Evolutionary conservation across 73 alveolate genomes (phyloP), one percentile per base, ranked within the genome.

Genomic region (Symbiodinium natans): DNA sequence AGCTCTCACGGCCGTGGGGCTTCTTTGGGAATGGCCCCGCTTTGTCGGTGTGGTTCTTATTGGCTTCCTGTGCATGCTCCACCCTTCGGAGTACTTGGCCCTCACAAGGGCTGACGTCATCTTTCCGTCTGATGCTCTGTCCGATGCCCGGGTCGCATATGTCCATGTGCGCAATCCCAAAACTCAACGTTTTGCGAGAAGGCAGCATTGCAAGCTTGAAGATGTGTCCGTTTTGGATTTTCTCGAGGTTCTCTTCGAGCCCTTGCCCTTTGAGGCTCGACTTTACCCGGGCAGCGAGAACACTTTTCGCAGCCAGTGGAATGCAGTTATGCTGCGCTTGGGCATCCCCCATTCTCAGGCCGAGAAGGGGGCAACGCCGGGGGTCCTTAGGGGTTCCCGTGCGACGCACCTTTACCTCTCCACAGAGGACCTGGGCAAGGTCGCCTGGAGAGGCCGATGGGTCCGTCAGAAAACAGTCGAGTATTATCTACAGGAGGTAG

Each of bases 281-380:
- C 36, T 86, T 21, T 86, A 48, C 68, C 82, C 82, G 2, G 82
- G 83, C n/a, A 29, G 54, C 9, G 36, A 68, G 1, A 13, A 80
- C 1, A 48, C 68, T 25, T 86, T 42, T 41, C 48, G 93, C 4
- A 52, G 93, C n/a, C 93, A 86, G 29, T 86, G 93, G 93, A 68
- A 86, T 23, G 46, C 42, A 27, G 17, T 86, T 15, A n/a, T 86
- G 52, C 59, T 33, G 5, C 36, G 59, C 17, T 40, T 86, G 82
- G 83, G 68, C 9, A 36, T 86, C 11, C 93, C 93, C 33, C 59
- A 21, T 3, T 6, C n/a, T 2, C 6, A 68, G 63, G 54, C 36
- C 21, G 13, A 17, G 2, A 11, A 23, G 7, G 93, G 93, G 1
- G 93, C 59, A 0, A 86, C 93, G 1, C 93, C 93, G 11, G 93